phyloP scores from a whole-genome alignment of 495 filamentous ascomycete species.

The Aspergillus steynii region DNA sequence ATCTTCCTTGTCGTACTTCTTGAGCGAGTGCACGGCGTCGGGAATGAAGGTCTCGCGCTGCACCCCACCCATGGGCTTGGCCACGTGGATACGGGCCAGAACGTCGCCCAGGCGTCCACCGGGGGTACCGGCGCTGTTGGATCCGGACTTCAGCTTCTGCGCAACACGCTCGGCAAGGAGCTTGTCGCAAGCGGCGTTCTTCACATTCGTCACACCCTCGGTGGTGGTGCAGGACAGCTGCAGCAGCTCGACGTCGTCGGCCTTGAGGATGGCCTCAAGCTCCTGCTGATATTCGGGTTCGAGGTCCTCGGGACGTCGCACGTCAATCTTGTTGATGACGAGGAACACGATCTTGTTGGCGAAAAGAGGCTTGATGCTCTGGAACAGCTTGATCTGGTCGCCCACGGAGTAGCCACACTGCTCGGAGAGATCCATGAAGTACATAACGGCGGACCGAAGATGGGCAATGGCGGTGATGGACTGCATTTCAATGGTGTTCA shows the following conservation, averaged over 20 bases:
- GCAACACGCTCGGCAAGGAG: constrained; percentile 89
- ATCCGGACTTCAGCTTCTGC: constrained; percentile 91
- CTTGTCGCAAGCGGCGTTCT: constrained; percentile 91
- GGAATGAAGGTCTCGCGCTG: constrained; percentile 84
- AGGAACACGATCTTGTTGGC: constrained; percentile 96
- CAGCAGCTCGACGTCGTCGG: constrained; percentile 85
- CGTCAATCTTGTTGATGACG: constrained; percentile 97
- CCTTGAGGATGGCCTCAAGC: constrained; percentile 76
- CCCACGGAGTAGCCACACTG: constrained; percentile 94
- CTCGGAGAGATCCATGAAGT: constrained; percentile 98
- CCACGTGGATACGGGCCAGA: constrained; percentile 91
- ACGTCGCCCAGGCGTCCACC: constrained; percentile 84
- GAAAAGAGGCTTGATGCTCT: constrained; percentile 94
- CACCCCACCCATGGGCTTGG: constrained; percentile 80
- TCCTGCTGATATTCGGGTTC: constrained; percentile 76
- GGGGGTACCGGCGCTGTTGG: constrained; percentile 67
- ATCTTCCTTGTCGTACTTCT: constrained; percentile 88
- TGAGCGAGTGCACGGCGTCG: constrained; percentile 72
- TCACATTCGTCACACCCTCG: constrained; percentile 90
- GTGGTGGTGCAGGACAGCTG: constrained; percentile 92
- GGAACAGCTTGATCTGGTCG: constrained; percentile 90
- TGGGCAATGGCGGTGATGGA: constrained; percentile 97
- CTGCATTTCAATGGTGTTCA: constrained; percentile 99
- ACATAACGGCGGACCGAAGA: constrained; percentile 87
- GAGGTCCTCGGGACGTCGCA: constrained; percentile 83